Percentiles rank a stretch among this genome's conserved stretches.
Evolutionary conservation across 306 rosid genomes (phyloP).

Genomic region (Canavalia gladiata): DNA sequence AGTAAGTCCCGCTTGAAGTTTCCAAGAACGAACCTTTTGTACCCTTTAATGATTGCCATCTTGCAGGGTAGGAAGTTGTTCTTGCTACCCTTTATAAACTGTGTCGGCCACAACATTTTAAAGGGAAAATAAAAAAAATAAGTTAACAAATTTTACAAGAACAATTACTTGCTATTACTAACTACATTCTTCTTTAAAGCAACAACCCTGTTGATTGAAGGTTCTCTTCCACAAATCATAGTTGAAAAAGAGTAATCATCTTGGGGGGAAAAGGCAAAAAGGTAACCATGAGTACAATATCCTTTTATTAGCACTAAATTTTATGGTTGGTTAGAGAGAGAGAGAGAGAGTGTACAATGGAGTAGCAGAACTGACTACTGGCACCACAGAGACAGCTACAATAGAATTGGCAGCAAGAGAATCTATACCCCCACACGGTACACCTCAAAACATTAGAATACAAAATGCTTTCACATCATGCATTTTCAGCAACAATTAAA

Average conservation of each 20-base stretch:
- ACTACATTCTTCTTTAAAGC: no score
- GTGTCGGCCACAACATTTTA: no score
- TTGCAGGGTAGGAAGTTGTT: no score
- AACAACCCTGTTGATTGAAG: not conserved
- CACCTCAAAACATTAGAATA: not conserved
- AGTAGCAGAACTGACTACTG: not conserved
- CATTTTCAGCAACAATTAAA: not conserved
- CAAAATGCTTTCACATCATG: not conserved
- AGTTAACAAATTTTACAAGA: no score
- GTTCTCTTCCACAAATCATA: not conserved
- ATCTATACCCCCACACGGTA: not conserved
- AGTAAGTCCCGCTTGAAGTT: no score
- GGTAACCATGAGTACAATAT: not conserved
- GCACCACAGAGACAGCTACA: not conserved
- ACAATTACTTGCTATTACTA: no score
- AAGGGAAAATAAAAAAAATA: no score
- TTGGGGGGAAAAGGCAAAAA: not conserved
- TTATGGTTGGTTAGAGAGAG: not conserved
- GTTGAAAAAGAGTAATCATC: not conserved
- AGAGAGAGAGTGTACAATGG: not conserved
- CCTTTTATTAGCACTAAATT: conserved; percentile 12
- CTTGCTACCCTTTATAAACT: no score
- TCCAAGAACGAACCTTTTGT: no score
- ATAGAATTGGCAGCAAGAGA: not conserved
- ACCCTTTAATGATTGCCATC: no score